Conservation (phyloP, 2,329 filamentous ascomycete species). For the Diaporthe citriasiana region DNA sequence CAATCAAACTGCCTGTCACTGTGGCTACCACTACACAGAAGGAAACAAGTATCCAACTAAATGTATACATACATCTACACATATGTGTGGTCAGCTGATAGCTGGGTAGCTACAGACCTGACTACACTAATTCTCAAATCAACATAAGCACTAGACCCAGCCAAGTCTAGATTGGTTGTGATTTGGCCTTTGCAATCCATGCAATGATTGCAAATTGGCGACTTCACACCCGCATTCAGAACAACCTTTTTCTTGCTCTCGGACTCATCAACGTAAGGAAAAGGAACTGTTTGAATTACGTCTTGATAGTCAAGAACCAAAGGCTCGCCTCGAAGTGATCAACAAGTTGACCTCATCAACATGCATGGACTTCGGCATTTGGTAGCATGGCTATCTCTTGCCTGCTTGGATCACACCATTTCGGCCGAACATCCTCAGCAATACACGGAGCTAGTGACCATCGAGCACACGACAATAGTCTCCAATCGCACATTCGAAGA, state of each 20-base stretch:
- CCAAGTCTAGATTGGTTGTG: too few species aligned
- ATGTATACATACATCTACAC: too few species aligned
- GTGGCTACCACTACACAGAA: too few species aligned
- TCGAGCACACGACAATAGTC: slow-evolving; percentile 2
- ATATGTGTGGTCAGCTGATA: too few species aligned
- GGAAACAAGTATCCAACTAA: too few species aligned
- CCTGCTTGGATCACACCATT: background rate
- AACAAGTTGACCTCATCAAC: background rate
- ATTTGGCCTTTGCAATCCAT: too few species aligned
- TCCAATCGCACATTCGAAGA: slow-evolving; percentile 19
- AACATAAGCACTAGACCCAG: too few species aligned
- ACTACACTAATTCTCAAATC: too few species aligned
- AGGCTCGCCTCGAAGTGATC: background rate
- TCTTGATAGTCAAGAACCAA: fast-evolving
- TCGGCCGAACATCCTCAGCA: background rate
- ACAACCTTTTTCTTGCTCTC: background rate
- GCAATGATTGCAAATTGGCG: too few species aligned
- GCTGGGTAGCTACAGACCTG: too few species aligned
- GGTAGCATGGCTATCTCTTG: background rate
- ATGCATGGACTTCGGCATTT: background rate
- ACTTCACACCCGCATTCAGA: too few species aligned
- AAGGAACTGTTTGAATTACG: background rate
- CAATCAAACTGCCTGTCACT: too few species aligned
- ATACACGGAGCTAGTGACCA: background rate
- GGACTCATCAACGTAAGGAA: background rate